Percentiles rank a stretch among this genome's conserved stretches.
Conservation (phyloP, 805 yeast species). For the Metschnikowia arizonensis region DNA sequence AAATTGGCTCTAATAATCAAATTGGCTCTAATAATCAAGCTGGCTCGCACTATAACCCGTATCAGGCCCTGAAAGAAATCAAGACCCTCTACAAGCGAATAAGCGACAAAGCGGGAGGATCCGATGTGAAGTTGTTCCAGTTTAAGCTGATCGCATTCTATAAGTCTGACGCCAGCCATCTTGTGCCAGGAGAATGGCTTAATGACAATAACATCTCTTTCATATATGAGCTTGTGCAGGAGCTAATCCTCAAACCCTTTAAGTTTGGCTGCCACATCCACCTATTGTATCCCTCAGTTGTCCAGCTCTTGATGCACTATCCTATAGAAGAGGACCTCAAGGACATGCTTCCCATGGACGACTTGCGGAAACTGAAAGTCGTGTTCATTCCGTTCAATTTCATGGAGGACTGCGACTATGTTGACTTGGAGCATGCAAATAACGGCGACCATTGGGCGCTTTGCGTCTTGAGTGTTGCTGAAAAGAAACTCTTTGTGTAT, state of each 20-base stretch:
- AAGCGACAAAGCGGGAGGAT: slow-evolving; percentile 8
- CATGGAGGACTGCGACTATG: slow-evolving; percentile 35
- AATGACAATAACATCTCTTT: slow-evolving; percentile 67
- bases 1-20: not conserved
- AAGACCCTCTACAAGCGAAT: slow-evolving; percentile 5
- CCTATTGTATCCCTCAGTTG: slow-evolving; percentile 55
- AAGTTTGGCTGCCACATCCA: slow-evolving; percentile 24
- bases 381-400: slow-evolving; percentile 69
- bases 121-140: slow-evolving; percentile 38
- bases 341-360: slow-evolving; percentile 30
- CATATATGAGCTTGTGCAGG: slow-evolving; percentile 47
- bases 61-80: slow-evolving; percentile 9
- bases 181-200: slow-evolving; percentile 67
- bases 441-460: slow-evolving; percentile 80
- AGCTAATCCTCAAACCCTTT: slow-evolving; percentile 19
- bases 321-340: slow-evolving; percentile 39
- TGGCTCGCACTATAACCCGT: slow-evolving; percentile 5
- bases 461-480: slow-evolving; percentile 48
- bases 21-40: too few species aligned
- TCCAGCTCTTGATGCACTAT: slow-evolving; percentile 53
- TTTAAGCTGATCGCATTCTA: slow-evolving; percentile 56
- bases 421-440: slow-evolving; percentile 51
- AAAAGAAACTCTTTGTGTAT: slow-evolving; percentile 47
- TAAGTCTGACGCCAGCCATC: slow-evolving; percentile 52
- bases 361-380: slow-evolving; percentile 35